Conservation (phyloP, 2,329 filamentous ascomycete genomes). For the Talaromyces sp. region DNA sequence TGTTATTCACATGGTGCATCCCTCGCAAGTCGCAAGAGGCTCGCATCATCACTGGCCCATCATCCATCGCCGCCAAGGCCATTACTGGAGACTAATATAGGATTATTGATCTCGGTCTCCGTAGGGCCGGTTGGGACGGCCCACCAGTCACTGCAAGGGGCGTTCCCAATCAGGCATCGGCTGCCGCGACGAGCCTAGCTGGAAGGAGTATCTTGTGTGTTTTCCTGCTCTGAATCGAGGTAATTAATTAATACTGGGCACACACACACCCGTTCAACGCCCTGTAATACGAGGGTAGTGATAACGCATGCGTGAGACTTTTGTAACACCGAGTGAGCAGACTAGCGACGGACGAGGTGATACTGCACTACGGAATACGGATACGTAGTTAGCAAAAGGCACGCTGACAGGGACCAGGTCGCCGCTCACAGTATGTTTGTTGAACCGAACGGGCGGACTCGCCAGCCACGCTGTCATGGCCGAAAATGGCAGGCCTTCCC, state of each 20-base stretch:
- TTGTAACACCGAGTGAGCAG: not conserved
- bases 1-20: not conserved
- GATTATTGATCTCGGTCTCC: not conserved
- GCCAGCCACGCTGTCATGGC: not conserved
- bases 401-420: not conserved
- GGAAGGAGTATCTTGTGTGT: not conserved
- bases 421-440: not conserved
- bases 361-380: not conserved
- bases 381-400: not conserved
- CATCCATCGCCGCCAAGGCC: not conserved
- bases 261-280: not conserved
- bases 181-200: not conserved
- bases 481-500: not conserved
- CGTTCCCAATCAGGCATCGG: not conserved
- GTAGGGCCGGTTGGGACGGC: not conserved
- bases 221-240: not conserved
- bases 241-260: too few species aligned
- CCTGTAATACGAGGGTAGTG: not conserved
- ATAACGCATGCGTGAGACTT: not conserved
- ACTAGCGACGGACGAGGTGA: not conserved
- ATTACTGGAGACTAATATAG: not conserved
- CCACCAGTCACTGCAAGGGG: not conserved
- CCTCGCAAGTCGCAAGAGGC: not conserved
- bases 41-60: not conserved
- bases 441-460: not conserved